These are phyloP conservation scores for Capronia americana DNA, from an alignment of 2,329 filamentous ascomycete species.

Conservation along the genomic window DNA sequence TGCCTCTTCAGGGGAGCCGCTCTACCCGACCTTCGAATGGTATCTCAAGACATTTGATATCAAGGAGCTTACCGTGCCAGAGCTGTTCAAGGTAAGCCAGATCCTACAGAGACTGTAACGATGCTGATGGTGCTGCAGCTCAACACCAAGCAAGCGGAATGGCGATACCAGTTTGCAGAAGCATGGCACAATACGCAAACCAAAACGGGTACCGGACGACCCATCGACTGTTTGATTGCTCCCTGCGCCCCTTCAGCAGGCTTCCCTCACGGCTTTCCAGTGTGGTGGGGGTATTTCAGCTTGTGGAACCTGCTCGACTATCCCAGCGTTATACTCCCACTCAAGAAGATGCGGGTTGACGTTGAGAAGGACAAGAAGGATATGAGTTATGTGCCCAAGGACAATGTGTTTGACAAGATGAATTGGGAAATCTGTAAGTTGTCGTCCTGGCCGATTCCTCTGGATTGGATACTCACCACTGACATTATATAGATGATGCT, in stretches of 20 bases:
- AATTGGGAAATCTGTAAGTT: constrained; percentile 52
- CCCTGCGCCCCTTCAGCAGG: constrained; percentile 31
- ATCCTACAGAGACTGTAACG: too few relatives aligned
- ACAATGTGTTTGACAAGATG: constrained; percentile 50
- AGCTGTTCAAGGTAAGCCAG: constrained; percentile 39
- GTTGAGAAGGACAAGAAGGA: constrained; percentile 48
- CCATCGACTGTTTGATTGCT: constrained; percentile 37
- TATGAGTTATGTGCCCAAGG: constrained; percentile 21
- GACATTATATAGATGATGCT: constrained; percentile 45
- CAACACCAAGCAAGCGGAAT: constrained; percentile 49
- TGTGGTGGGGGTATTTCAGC: constrained; percentile 69
- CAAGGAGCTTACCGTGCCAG: constrained; percentile 49
- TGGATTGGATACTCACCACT: background rate
- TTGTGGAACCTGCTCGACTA: constrained; percentile 75
- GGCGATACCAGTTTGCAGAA: constrained; percentile 53
- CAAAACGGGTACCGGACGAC: constrained; percentile 46
- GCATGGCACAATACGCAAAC: constrained; percentile 52
- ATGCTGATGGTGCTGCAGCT: constrained; percentile 14
- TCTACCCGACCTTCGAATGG: constrained; percentile 63
- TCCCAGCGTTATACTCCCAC: constrained; percentile 67
- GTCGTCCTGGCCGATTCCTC: background rate
- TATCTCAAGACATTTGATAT: constrained; percentile 62
- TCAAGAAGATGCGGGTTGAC: constrained; percentile 50
- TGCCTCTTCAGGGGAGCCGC: constrained; percentile 62
- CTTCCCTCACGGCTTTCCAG: constrained; percentile 59